Percentiles rank a stretch among this genome's conserved stretches.
phyloP scores from a whole-genome alignment of 441 rosid genomes.

The Lepidium campestre region DNA sequence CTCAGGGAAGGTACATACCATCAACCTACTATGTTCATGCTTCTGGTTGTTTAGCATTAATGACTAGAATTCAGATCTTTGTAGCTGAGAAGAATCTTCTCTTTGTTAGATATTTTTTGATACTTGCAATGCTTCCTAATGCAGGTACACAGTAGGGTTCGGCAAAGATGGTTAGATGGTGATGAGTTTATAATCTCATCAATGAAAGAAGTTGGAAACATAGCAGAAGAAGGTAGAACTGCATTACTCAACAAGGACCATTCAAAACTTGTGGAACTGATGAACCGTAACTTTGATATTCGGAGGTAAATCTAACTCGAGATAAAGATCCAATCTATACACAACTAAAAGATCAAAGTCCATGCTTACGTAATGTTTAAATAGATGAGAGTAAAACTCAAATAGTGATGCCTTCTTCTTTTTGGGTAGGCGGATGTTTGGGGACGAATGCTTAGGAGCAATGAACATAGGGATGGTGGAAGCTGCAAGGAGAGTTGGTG shows the following conservation, averaged over 20 bases:
- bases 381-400: background rate
- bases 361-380: background rate
- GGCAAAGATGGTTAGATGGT: conserved; percentile 85
- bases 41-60: background rate
- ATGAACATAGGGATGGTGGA: conserved; percentile 91
- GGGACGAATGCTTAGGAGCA: conserved; percentile 69
- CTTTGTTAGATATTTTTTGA: background rate
- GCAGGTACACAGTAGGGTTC: conserved; percentile 81
- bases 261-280: conserved; percentile 58
- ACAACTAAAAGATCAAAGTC: background rate
- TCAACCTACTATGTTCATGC: background rate
- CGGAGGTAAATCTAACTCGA: conserved; percentile 43
- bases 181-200: conserved; percentile 65
- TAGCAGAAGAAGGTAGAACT: conserved; percentile 60
- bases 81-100: background rate
- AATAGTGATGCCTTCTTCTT: background rate
- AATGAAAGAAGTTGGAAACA: conserved; percentile 63
- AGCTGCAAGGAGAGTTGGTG: conserved; percentile 67
- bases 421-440: conserved; percentile 66
- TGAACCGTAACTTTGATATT: conserved; percentile 79
- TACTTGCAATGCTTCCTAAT: background rate
- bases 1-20: conserved; percentile 72
- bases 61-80: background rate
- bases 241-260: conserved; percentile 61
- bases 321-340: background rate